Percentiles rank a stretch among this genome's conserved stretches.
Conservation (phyloP, 257 asterid species). For the Scutellaria barbata region DNA sequence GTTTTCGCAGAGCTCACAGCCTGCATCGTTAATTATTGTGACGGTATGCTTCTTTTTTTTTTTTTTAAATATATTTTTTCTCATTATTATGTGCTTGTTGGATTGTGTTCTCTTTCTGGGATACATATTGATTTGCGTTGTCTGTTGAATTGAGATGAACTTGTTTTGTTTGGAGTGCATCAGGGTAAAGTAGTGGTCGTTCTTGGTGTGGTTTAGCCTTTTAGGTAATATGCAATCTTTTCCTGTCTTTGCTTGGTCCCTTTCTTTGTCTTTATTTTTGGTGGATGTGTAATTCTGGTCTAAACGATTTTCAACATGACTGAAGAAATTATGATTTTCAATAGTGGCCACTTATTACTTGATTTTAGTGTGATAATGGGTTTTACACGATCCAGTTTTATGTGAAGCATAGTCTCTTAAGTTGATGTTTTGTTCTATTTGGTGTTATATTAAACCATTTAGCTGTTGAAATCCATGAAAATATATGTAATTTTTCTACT, state of each 20-base stretch:
- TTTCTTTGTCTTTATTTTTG: neutral
- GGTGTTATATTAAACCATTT: neutral
- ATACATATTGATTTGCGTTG: conserved; percentile 8
- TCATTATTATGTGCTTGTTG: conserved; percentile 22
- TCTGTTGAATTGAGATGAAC: conserved; percentile 11
- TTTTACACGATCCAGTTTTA: neutral
- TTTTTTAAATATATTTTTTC: neutral
- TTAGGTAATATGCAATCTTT: neutral
- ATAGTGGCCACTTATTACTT: neutral
- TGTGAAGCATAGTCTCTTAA: neutral
- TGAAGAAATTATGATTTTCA: neutral
- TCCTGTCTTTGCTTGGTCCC: neutral
- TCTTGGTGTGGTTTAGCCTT: conserved; percentile 28
- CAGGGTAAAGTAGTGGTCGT: neutral
- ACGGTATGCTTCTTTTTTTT: conserved; percentile 31
- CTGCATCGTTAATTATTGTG: conserved; percentile 19
- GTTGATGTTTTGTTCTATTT: neutral
- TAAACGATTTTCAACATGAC: conserved; percentile 16
- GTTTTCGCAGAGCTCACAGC: conserved; percentile 11
- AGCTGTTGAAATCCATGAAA: neutral
- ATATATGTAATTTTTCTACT: too few relatives aligned
- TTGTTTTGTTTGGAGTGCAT: conserved; percentile 15
- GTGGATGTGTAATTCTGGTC: conserved; percentile 28
- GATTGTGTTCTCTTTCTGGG: neutral
- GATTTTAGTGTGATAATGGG: neutral